Percentiles rank a stretch among this genome's conserved stretches.
Evolutionary conservation across 495 filamentous ascomycete genomes (phyloP).

Genomic region (Penicillium riverlandense): DNA sequence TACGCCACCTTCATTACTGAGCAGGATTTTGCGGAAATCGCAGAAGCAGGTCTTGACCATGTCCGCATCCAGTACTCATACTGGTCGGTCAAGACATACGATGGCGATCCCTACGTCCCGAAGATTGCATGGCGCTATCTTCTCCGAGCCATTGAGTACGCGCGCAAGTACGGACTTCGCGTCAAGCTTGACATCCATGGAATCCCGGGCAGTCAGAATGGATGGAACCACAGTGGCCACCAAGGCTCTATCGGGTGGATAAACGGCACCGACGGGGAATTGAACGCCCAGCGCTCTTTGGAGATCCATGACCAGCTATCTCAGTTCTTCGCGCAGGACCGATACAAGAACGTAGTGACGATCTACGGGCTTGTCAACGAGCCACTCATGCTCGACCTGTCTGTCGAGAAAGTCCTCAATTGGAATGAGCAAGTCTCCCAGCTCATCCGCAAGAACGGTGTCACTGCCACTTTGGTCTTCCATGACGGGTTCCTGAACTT

Average conservation of each 20-base stretch:
- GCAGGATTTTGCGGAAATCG: conserved; percentile 75
- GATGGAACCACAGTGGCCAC: conserved; percentile 82
- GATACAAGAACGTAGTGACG: conserved; percentile 75
- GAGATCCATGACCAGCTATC: conserved; percentile 75
- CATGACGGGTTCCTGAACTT: conserved; percentile 83
- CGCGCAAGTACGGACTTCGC: conserved; percentile 84
- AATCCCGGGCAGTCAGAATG: conserved; percentile 78
- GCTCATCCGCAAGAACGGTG: conserved; percentile 62
- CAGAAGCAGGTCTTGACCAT: conserved; percentile 86
- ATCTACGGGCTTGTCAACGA: conserved; percentile 88
- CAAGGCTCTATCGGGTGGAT: conserved; percentile 70
- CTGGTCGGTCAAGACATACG: conserved; percentile 86
- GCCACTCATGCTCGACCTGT: conserved; percentile 65
- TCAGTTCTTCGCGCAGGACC: conserved; percentile 75
- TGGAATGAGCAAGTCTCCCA: conserved; percentile 63
- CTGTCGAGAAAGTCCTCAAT: conserved; percentile 49
- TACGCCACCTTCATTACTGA: conserved; percentile 84
- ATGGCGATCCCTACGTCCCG: conserved; percentile 80
- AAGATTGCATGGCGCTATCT: conserved; percentile 92
- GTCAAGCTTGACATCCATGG: conserved; percentile 93
- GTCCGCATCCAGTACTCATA: conserved; percentile 92
- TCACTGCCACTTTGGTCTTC: conserved; percentile 60
- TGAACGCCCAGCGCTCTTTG: conserved; percentile 69
- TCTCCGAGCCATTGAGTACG: conserved; percentile 85
- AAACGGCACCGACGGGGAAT: conserved; percentile 56